Conservation (phyloP, 805 yeast genomes). For the Millerozyma miso region DNA sequence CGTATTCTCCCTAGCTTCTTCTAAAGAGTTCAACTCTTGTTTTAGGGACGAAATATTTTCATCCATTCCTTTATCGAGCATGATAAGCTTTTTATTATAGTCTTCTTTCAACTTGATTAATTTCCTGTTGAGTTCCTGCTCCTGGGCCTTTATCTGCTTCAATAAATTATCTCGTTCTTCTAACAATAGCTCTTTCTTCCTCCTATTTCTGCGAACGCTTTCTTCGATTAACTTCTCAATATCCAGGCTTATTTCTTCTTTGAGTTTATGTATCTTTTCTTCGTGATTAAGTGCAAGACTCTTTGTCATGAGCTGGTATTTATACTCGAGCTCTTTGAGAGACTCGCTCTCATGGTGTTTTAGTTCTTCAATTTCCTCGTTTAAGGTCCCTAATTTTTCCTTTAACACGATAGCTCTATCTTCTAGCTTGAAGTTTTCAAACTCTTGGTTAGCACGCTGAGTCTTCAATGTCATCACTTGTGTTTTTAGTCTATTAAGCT, state of each 20-base stretch:
- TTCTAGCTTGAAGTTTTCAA: conserved; percentile 29
- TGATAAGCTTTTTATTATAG: conserved; percentile 16
- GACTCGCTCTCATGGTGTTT: conserved; percentile 19
- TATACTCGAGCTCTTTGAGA: conserved; percentile 17
- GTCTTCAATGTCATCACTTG: conserved; percentile 29
- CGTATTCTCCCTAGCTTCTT: conserved; percentile 4
- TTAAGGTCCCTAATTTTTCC: conserved; percentile 29
- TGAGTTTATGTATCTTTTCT: conserved; percentile 17
- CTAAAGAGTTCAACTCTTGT: conserved; percentile 7
- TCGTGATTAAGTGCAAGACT: conserved; percentile 18
- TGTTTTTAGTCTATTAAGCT: conserved; percentile 14
- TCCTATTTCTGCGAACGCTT: conserved; percentile 27
- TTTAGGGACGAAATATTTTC: conserved; percentile 11
- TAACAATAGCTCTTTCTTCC: conserved; percentile 18
- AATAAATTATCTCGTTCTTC: conserved; percentile 12
- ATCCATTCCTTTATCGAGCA: conserved; percentile 12
- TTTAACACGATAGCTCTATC: conserved; percentile 35
- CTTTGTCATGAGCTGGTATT: conserved; percentile 20
- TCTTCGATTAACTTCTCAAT: conserved; percentile 35
- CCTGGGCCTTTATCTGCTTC: conserved; percentile 10
- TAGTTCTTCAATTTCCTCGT: conserved; percentile 30
- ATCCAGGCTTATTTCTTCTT: conserved; percentile 24
- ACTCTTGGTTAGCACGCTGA: conserved; percentile 32
- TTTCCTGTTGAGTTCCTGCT: conserved; percentile 18
- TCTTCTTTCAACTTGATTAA: conserved; percentile 23